phyloP scores from a whole-genome alignment of 805 yeast species.

The Lachancea meyersii region DNA sequence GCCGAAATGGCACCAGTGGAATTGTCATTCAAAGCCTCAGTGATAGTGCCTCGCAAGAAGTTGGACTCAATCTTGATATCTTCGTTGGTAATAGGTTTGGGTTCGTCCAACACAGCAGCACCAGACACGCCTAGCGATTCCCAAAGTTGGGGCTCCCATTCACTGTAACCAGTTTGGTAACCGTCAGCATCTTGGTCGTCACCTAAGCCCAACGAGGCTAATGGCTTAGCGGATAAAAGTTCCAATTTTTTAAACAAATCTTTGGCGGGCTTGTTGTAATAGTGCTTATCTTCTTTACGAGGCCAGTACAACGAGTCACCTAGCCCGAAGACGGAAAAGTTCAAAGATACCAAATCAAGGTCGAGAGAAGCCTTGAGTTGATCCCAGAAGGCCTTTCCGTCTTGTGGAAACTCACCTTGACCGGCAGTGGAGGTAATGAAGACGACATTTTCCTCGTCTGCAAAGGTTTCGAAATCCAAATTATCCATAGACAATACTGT shows the following conservation, averaged over 20 bases:
- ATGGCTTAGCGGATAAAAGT: conserved; percentile 65
- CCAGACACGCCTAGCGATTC: conserved; percentile 80
- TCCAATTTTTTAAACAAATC: conserved; percentile 63
- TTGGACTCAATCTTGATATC: conserved; percentile 87
- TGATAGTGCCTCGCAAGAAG: conserved; percentile 88
- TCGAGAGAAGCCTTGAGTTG: conserved; percentile 56
- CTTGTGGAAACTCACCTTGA: conserved; percentile 88
- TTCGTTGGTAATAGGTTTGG: conserved; percentile 89
- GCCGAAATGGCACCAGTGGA: conserved; percentile 90
- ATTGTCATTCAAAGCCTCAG: conserved; percentile 71
- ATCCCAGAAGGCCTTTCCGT: conserved; percentile 71
- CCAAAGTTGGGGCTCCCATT: conserved; percentile 85
- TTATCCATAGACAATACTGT: conserved; percentile 57
- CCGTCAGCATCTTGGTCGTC: conserved; percentile 99
- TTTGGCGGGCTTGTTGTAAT: conserved; percentile 83
- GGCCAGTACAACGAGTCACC: conserved; percentile 98
- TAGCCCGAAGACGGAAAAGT: conserved; percentile 75
- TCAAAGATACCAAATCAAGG: conserved; percentile 59
- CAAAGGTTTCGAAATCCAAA: conserved; percentile 65
- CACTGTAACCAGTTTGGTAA: conserved; percentile 80
- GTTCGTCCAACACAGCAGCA: conserved; percentile 78
- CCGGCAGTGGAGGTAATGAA: conserved; percentile 88
- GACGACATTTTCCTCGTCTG: conserved; percentile 54
- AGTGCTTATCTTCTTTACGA: conserved; percentile 88
- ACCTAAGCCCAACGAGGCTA: conserved; percentile 79